These are phyloP conservation scores for Theobroma cacao DNA, from an alignment of 345 rosid genomes.

Conservation along the genomic window DNA sequence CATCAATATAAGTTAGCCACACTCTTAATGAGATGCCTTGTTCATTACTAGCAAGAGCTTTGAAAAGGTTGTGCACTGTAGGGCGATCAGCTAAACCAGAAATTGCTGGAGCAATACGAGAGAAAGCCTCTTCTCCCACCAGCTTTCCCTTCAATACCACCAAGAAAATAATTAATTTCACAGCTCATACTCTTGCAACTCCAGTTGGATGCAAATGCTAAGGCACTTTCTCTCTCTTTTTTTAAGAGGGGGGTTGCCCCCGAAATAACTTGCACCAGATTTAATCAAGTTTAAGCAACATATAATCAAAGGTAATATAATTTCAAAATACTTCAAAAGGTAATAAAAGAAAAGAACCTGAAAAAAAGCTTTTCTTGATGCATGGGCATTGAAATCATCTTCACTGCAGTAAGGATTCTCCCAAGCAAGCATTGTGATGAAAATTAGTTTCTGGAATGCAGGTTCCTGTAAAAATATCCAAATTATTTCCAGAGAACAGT, in stretches of 20 bases:
- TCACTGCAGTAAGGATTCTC: conserved; percentile 63
- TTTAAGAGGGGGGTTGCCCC: not conserved
- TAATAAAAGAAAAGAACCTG: conserved; percentile 44
- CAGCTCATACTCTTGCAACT: conserved; percentile 1
- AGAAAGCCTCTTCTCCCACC: conserved; percentile 80
- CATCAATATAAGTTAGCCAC: conserved; percentile 78
- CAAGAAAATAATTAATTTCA: conserved; percentile 14
- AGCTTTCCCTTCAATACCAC: conserved; percentile 55
- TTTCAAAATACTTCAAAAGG: conserved; percentile 9
- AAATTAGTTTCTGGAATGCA: conserved; percentile 85
- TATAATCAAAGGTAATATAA: not conserved
- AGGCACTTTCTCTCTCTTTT: not conserved
- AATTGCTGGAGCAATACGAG: conserved; percentile 84
- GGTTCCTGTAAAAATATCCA: conserved; percentile 54
- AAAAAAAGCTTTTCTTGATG: conserved; percentile 47
- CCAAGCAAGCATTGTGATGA: conserved; percentile 98
- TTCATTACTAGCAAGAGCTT: conserved; percentile 66
- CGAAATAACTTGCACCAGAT: not conserved
- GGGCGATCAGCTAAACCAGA: conserved; percentile 87
- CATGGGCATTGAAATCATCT: conserved; percentile 23
- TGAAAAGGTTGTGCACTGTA: conserved; percentile 83
- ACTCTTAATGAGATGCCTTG: conserved; percentile 68
- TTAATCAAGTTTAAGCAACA: not conserved
- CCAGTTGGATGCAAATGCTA: not conserved
- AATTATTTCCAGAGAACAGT: not conserved